phyloP scores from a whole-genome alignment of 139 green algal genomes.

The Mesostigma viride region DNA sequence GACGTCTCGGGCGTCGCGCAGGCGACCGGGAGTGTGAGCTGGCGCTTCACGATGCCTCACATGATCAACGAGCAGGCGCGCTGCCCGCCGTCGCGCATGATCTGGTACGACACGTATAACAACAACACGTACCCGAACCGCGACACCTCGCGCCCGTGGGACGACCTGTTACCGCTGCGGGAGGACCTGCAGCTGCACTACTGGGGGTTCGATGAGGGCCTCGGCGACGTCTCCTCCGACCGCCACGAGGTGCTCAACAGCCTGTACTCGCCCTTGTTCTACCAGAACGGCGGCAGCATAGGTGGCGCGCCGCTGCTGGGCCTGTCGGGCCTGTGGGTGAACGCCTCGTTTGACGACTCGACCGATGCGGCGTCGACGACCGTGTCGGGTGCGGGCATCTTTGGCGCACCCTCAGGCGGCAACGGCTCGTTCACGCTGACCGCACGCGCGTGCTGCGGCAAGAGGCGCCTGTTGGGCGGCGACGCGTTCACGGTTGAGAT shows the following conservation, averaged over 20 bases:
- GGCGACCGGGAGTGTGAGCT: not conserved
- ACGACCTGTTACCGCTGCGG: not conserved
- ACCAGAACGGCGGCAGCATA: not conserved
- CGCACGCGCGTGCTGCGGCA: slow-evolving; percentile 13
- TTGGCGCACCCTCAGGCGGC: not conserved
- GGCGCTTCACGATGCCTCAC: not conserved
- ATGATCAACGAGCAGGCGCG: not conserved
- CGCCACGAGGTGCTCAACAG: too few relatives aligned
- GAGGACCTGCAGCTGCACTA: not conserved
- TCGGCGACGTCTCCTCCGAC: too few relatives aligned
- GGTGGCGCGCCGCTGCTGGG: not conserved
- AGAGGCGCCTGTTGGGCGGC: slow-evolving; percentile 18
- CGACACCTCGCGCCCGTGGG: not conserved
- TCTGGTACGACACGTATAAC: too few relatives aligned
- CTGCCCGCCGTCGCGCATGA: too few relatives aligned
- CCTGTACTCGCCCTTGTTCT: too few relatives aligned
- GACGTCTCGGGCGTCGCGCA: not conserved
- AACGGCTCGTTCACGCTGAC: slow-evolving; percentile 9
- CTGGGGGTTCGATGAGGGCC: too few relatives aligned
- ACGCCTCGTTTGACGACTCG: slow-evolving; percentile 20
- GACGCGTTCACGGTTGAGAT: slow-evolving; percentile 2
- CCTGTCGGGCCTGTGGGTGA: not conserved
- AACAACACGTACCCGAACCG: not conserved
- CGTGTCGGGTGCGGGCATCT: not conserved
- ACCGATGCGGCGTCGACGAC: not conserved